Base-by-base conservation (phyloP, 1,284 basidiomycete species). In the Tylopilus orsonianus region DNA sequence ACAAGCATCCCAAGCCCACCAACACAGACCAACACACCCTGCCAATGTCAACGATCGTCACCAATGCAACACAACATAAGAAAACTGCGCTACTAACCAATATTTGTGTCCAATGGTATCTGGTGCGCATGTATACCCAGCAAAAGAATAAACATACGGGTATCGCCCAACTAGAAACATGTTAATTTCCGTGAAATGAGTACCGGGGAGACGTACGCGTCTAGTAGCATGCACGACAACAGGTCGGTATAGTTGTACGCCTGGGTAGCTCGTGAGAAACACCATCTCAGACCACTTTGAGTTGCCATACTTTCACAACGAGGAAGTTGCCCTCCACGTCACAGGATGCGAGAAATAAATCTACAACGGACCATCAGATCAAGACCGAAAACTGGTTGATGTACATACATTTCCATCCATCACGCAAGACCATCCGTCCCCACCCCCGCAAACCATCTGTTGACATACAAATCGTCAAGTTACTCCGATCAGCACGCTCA, bases 321-420 rank as follows among this genome's bases (percentile, higher is more conserved):
- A 90, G 67, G 62, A 88, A 93, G 64, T 93, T 93, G 27, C 83
- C 90, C 64, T 91, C 89, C 33, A 93, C 89, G 61, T 92, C 90
- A 64, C 81, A 87, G 16, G 76, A 79, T 16, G 86, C 89, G 19
- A 93, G 73, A 47, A 92, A 74, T 53, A 89, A 68, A 64, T 93
- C 88, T 90, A 55, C 3, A 32, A 33, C 35, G 23, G 5, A n/a
- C 26, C 6, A 8, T 53, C 38, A 54, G 46, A 36, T 24, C 33
- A 27, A 38, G 46, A 32, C 48, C 30, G 41, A 2, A 27, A 30
- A 16, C 20, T 8, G 7, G 1, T 10, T 8, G 23, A 45, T 13
- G 32, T 33, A 64, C 81, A 30, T 56, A 88, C 88, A 93, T 76
- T 86, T 91, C 90, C 90, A 93, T 14, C 90, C 90, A 56, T 92